phyloP scores from a whole-genome alignment of 2,329 filamentous ascomycete genomes.

The Ceratocystiopsis sp. region DNA sequence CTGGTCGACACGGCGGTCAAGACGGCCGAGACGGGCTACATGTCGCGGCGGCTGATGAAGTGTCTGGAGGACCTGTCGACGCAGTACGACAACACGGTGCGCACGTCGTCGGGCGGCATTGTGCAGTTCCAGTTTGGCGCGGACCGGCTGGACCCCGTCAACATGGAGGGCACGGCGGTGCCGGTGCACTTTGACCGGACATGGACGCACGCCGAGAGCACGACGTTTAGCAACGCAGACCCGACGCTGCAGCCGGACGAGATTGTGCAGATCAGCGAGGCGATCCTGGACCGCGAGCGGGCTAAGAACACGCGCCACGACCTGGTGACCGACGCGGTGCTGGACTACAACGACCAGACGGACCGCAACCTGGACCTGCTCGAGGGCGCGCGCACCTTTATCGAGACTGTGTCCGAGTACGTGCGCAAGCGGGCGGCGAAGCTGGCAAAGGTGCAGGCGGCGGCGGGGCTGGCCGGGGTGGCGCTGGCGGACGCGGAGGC shows the following conservation, averaged over 20 bases:
- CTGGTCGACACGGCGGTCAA: slow-evolving; percentile 97
- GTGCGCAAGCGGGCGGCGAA: slow-evolving; percentile 45
- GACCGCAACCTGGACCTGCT: slow-evolving; percentile 57
- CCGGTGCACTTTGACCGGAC: slow-evolving; percentile 87
- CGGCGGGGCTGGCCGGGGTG: slow-evolving; percentile 27
- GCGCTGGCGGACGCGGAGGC: slow-evolving; percentile 11
- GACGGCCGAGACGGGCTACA: slow-evolving; percentile 96
- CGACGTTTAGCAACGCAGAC: slow-evolving; percentile 68
- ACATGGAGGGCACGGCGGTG: slow-evolving; percentile 90
- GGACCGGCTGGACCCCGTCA: slow-evolving; percentile 85
- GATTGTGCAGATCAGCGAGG: slow-evolving; percentile 50
- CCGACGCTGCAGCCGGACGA: slow-evolving; percentile 55
- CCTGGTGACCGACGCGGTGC: slow-evolving; percentile 40
- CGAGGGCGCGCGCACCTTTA: slow-evolving; percentile 69
- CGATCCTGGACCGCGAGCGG: slow-evolving; percentile 51
- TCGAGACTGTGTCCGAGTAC: slow-evolving; percentile 60
- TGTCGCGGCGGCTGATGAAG: slow-evolving; percentile 97
- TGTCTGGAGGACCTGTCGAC: slow-evolving; percentile 88
- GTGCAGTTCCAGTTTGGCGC: slow-evolving; percentile 97
- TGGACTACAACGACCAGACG: slow-evolving; percentile 53
- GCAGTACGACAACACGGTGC: slow-evolving; percentile 85
- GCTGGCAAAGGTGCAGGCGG: slow-evolving; percentile 30
- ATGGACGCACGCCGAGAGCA: slow-evolving; percentile 61
- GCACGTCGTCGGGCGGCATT: slow-evolving; percentile 73
- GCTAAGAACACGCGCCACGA: slow-evolving; percentile 43